Base-by-base conservation (phyloP, 441 rosid species). In the Gossypium aridum region DNA sequence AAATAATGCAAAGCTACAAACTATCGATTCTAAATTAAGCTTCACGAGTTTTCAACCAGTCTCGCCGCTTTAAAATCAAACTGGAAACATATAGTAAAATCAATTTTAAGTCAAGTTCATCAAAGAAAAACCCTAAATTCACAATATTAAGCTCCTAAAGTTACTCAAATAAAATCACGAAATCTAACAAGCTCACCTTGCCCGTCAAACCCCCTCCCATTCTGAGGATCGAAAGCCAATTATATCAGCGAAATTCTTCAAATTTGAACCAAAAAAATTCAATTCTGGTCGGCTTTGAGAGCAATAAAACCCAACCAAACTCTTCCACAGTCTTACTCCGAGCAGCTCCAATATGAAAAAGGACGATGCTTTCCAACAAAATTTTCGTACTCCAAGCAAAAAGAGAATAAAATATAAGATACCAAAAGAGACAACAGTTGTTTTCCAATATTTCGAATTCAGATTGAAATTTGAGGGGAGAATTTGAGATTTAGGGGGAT, bases 151-250 rank as follows among this genome's bases (percentile, higher is more conserved):
- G 74, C 20, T 53, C 62, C 71, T 66, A 0, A 0, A 45, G 70
- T 49, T 77, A 77, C 78, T 72, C 81, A 53, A 80, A 80, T 20
- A 80, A 49, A 13, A 25, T 7, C 22, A 49, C 7, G 28, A 7
- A 68, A 49, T 25, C 8, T 25, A n/a, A 68, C 14, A 47, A 51
- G 45, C 72, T 68, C 43, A 68, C 72, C 60, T 51, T 67, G 22
- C 60, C 22, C 45, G 16, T 49, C 45, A 4, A 51, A 68, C 9
- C n/a, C 43, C 22, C 43, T 25, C 43, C 43, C 17, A n/a, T 49
- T 7, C 20, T 23, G 59, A 68, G n/a, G 9, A 59, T 16, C 16
- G 17, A 67, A 53, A 69, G 45, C 22, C 60, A 22, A 34, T 9
- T 59, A 23, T 39, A 68, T 53, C 59, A 63, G 56, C 72, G 2